Percentiles rank a stretch among this genome's conserved stretches.
phyloP scores from a whole-genome alignment of 1,139 yeast species.

The Hansenula sp. region DNA sequence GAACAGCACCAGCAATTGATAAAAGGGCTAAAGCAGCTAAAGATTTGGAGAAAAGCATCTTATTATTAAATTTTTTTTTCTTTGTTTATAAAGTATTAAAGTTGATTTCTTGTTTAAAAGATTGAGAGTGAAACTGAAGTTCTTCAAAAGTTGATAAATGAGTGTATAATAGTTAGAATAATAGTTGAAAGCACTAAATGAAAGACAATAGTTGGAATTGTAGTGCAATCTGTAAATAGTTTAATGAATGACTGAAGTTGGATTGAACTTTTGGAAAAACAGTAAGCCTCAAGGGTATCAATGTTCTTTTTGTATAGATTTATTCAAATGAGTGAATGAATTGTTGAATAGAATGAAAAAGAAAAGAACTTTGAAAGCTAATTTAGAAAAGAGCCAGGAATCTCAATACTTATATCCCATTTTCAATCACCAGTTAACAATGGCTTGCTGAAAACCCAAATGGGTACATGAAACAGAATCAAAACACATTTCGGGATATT shows the following conservation, averaged over 20 bases:
- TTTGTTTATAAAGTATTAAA: neutral
- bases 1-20: constrained; percentile 16
- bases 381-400: neutral
- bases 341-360: neutral
- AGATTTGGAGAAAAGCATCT: constrained; percentile 20
- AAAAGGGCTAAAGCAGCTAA: constrained; percentile 16
- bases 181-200: constrained; percentile 12
- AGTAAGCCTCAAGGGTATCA: constrained; percentile 2
- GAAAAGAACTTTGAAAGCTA: neutral
- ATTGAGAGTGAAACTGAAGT: constrained; percentile 30
- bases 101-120: neutral
- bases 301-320: neutral
- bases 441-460: neutral
- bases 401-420: neutral
- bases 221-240: constrained; percentile 7
- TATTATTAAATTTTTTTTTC: constrained; percentile 1
- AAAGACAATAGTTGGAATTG: constrained; percentile 24
- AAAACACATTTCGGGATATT: no score
- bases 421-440: no score
- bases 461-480: neutral
- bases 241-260: constrained; percentile 19
- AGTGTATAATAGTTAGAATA: constrained; percentile 20
- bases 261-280: constrained; percentile 3
- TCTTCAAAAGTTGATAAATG: constrained; percentile 21
- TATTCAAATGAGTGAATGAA: neutral